Conservation (phyloP, 257 asterid species). For the Gentiana straminea region DNA sequence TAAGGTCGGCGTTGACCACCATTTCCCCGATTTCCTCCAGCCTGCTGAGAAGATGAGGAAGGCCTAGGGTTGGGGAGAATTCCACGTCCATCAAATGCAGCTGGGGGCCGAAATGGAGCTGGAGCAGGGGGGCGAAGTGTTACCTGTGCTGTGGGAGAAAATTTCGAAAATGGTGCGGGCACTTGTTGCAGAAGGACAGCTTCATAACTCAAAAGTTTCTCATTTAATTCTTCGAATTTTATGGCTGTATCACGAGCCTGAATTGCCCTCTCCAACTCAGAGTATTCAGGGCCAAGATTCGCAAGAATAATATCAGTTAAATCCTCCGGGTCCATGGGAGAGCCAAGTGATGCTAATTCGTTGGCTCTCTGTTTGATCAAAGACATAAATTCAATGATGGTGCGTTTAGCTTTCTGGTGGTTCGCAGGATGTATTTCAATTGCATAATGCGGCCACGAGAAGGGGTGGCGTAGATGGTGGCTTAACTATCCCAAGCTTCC, state of each 20-base stretch:
- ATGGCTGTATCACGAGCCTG: neutral
- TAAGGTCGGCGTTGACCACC: too few species aligned
- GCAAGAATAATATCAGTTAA: neutral
- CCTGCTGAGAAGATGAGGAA: too few species aligned
- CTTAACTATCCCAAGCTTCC: neutral
- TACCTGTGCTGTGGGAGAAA: too few species aligned
- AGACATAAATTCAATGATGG: neutral
- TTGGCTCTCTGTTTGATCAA: neutral
- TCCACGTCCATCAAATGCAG: too few species aligned
- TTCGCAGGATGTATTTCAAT: neutral
- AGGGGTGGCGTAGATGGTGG: neutral
- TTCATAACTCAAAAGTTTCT: neutral
- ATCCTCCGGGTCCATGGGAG: conserved; percentile 2
- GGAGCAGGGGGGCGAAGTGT: too few species aligned
- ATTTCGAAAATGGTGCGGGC: too few species aligned
- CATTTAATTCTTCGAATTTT: neutral
- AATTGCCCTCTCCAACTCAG: neutral
- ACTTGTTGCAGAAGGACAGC: too few species aligned
- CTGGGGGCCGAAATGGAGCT: too few species aligned
- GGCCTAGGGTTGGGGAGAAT: too few species aligned
- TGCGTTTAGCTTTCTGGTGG: neutral
- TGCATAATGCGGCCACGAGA: neutral
- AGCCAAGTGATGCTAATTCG: neutral
- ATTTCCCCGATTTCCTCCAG: too few species aligned
- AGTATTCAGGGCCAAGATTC: neutral